phyloP scores from a whole-genome alignment of 345 rosid genomes.

The Citropsis articulata region DNA sequence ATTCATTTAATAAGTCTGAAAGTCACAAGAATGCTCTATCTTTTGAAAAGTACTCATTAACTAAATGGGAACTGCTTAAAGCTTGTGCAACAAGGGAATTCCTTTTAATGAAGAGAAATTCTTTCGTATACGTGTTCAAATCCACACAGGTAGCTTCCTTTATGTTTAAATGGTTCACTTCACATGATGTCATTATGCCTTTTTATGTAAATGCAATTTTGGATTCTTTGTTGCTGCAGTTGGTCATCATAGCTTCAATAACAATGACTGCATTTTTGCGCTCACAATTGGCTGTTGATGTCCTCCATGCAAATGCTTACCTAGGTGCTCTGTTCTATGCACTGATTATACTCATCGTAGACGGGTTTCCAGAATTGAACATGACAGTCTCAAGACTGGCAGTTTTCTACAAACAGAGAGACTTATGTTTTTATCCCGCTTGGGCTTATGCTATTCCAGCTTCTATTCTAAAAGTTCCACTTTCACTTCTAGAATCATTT shows the following conservation, averaged over 20 bases:
- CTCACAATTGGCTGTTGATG: constrained; percentile 38
- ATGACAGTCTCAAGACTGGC: constrained; percentile 60
- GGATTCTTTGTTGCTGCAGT: constrained; percentile 23
- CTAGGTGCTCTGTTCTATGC: constrained; percentile 55
- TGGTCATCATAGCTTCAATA: constrained; percentile 46
- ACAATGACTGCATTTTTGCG: constrained; percentile 52
- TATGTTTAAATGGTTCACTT: not conserved
- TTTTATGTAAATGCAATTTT: not conserved
- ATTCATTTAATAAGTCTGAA: constrained; percentile 30
- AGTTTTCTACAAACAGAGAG: constrained; percentile 72
- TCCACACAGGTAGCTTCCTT: constrained; percentile 26
- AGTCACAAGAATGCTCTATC: constrained; percentile 32
- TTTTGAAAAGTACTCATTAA: constrained; percentile 23
- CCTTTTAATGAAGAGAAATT: constrained; percentile 23
- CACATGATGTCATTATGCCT: not conserved
- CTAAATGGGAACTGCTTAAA: constrained; percentile 33
- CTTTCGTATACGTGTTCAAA: constrained; percentile 37
- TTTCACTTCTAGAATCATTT: constrained; percentile 38
- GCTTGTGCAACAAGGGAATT: constrained; percentile 40
- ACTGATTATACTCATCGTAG: constrained; percentile 44
- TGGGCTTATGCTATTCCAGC: constrained; percentile 70
- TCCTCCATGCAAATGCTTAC: constrained; percentile 24
- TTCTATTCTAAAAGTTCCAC: constrained; percentile 42
- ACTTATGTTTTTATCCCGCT: constrained; percentile 60
- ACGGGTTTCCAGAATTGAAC: constrained; percentile 63